phyloP scores from a whole-genome alignment of 140 eudicot species.

The Anethum foeniculum region DNA sequence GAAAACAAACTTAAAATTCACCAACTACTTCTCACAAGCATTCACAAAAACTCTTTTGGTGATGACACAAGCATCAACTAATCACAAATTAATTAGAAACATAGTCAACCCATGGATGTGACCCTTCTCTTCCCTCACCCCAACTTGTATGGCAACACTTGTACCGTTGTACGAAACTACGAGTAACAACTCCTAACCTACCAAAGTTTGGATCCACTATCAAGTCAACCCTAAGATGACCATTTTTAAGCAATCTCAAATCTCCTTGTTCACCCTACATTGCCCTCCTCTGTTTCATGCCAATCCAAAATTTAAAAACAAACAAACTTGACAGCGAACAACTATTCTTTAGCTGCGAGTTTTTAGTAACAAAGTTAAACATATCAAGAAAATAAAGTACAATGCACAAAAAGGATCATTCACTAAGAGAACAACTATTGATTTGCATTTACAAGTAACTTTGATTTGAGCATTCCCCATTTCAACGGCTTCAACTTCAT shows the following conservation, averaged over 20 bases:
- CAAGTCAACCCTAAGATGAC: background rate
- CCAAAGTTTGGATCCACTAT: background rate
- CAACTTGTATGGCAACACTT: background rate
- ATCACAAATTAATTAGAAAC: background rate
- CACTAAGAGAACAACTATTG: background rate
- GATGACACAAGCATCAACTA: slow-evolving; percentile 3
- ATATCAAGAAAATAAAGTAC: background rate
- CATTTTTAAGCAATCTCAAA: background rate
- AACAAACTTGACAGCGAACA: background rate
- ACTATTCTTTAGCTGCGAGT: background rate
- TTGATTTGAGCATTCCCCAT: background rate
- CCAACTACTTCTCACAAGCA: background rate
- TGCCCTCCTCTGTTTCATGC: background rate
- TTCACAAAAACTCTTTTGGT: background rate
- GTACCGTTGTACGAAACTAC: background rate
- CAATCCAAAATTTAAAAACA: background rate
- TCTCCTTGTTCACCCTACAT: background rate
- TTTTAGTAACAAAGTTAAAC: background rate
- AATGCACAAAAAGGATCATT: background rate
- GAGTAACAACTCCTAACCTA: background rate
- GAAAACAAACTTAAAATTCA: background rate
- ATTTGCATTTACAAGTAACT: background rate
- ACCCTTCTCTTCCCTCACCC: background rate
- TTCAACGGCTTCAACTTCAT: background rate
- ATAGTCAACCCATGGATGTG: background rate